These are phyloP conservation scores for Xylariales sp. DNA, from an alignment of 2,329 filamentous ascomycete genomes.

Conservation along the genomic window DNA sequence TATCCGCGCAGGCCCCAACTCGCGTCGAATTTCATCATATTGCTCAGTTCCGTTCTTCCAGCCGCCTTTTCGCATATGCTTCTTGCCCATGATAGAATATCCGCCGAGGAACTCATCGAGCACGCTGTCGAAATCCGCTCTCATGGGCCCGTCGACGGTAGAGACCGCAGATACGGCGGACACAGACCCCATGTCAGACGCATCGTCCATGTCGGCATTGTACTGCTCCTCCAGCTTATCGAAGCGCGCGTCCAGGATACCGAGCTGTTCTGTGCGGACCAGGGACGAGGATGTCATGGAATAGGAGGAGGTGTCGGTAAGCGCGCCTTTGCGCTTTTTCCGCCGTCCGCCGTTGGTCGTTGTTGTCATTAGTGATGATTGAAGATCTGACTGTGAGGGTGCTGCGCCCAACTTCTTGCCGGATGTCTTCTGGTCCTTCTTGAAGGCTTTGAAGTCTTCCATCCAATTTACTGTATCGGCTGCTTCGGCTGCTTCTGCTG, in stretches of 20 bases:
- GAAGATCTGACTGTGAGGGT: slow-evolving; percentile 56
- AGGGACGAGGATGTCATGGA: slow-evolving; percentile 90
- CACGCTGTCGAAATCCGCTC: slow-evolving; percentile 80
- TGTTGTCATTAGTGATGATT: slow-evolving; percentile 68
- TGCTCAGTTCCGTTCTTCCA: slow-evolving; percentile 79
- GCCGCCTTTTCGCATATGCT: slow-evolving; percentile 72
- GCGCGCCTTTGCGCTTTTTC: slow-evolving; percentile 93
- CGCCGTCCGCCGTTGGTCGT: slow-evolving; percentile 74
- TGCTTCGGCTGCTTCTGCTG: slow-evolving; percentile 35
- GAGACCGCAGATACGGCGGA: slow-evolving; percentile 60
- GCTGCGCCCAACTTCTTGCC: slow-evolving; percentile 34
- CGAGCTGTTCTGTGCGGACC: slow-evolving; percentile 80
- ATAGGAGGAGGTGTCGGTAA: slow-evolving; percentile 82
- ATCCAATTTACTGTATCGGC: slow-evolving; percentile 77
- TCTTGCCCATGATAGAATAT: slow-evolving; percentile 68
- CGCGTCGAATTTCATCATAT: slow-evolving; percentile 81
- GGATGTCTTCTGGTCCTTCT: slow-evolving; percentile 64
- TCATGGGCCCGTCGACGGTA: slow-evolving; percentile 62
- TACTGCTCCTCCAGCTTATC: slow-evolving; percentile 78
- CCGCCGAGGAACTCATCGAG: slow-evolving; percentile 88
- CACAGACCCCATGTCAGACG: slow-evolving; percentile 48
- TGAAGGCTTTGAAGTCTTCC: slow-evolving; percentile 90
- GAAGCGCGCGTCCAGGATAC: slow-evolving; percentile 82
- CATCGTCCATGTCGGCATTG: slow-evolving; percentile 37
- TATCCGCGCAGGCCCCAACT: slow-evolving; percentile 71